A percentile compares a stretch with the other conserved stretches of the same genome.
Conservation (phyloP, 129 eudicot species). For the Rutidosis leptorrhynchoides region DNA sequence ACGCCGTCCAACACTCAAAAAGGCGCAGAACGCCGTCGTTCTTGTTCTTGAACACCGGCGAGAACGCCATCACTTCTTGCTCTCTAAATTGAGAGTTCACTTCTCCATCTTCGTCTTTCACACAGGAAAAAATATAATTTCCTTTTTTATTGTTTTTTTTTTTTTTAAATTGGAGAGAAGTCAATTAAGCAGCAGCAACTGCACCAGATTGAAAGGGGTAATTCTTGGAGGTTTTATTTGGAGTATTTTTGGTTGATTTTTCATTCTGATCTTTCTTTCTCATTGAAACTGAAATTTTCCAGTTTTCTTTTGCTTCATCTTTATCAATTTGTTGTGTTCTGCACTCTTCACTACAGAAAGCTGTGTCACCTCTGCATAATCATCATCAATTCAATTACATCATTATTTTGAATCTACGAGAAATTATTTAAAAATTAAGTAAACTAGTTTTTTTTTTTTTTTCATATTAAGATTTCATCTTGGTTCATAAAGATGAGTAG, state of each 20-base stretch:
- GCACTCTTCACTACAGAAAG: constrained; percentile 58
- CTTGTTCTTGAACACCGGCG: too few species aligned
- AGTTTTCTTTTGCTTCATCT: constrained; percentile 47
- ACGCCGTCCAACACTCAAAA: too few species aligned
- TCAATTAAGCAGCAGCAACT: constrained; percentile 47
- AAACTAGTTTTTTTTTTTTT: neutral
- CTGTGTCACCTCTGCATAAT: constrained; percentile 46
- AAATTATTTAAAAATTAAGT: too few species aligned
- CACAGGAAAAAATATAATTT: neutral
- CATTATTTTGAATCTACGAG: neutral
- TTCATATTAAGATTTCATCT: neutral
- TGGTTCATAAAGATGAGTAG: neutral
- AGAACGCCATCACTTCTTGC: too few species aligned
- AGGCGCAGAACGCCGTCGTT: too few species aligned
- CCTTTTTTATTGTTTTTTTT: too few species aligned
- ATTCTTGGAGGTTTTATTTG: constrained; percentile 35
- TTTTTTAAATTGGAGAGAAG: neutral
- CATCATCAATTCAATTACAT: neutral
- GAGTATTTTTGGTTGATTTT: constrained; percentile 13
- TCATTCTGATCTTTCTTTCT: constrained; percentile 36
- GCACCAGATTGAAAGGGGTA: constrained; percentile 39
- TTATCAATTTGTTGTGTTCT: constrained; percentile 44
- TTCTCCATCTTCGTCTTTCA: too few species aligned
- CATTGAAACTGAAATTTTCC: constrained; percentile 35
- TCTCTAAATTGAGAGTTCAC: too few species aligned